These are phyloP conservation scores for Bromus sterilis DNA, from an alignment of 176 grass and related monocot species.

Conservation along the genomic window DNA sequence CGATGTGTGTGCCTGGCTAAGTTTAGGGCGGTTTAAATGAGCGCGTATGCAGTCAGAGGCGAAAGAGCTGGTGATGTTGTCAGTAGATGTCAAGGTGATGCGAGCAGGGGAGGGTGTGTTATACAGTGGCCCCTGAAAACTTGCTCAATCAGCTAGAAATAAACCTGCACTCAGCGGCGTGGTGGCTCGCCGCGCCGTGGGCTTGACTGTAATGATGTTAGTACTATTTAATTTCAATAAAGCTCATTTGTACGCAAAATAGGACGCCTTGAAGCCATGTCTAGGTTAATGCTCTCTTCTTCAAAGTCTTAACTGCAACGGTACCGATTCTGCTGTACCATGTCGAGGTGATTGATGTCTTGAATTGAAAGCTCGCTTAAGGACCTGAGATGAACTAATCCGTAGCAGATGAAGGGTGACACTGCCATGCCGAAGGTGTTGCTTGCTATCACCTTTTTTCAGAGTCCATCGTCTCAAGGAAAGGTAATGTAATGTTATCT, in stretches of 20 bases:
- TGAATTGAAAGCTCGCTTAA: not conserved
- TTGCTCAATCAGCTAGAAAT: not conserved
- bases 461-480: constrained; percentile 7
- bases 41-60: not conserved
- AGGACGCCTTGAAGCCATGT: not conserved
- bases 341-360: too few relatives aligned
- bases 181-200: too few relatives aligned
- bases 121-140: not conserved
- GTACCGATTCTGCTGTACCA: too few relatives aligned
- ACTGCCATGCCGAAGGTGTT: constrained; percentile 18
- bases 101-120: too few relatives aligned
- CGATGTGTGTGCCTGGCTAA: not conserved
- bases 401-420: not conserved
- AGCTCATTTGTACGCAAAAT: not conserved
- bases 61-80: not conserved
- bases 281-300: not conserved
- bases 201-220: not conserved
- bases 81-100: not conserved
- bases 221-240: not conserved
- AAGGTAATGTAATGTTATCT: not conserved
- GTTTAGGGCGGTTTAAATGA: not conserved
- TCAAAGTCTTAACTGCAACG: too few relatives aligned
- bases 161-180: not conserved
- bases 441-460: constrained; percentile 24
- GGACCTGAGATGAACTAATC: constrained; percentile 11